Evolutionary conservation across 345 rosid species (phyloP).

Genomic region (Sisymbrium irio): DNA sequence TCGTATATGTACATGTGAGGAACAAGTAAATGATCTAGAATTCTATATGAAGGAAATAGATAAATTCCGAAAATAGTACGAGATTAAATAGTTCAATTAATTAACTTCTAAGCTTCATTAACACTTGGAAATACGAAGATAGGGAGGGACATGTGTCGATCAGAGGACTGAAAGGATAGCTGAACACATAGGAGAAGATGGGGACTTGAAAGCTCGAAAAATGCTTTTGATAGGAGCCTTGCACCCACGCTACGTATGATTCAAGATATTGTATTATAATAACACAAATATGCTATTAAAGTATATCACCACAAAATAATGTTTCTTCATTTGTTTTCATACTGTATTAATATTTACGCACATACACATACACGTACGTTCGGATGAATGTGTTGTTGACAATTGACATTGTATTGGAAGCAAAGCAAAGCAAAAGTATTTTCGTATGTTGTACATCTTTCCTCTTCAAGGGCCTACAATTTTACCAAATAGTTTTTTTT

Average conservation of each 20-base stretch:
- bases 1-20: background rate
- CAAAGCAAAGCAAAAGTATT: slow-evolving; percentile 43
- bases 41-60: background rate
- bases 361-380: background rate
- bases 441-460: slow-evolving; percentile 30
- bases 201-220: slow-evolving; percentile 31
- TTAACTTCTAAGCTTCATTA: slow-evolving; percentile 32
- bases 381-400: slow-evolving; percentile 3
- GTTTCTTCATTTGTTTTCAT: slow-evolving; percentile 4
- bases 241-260: slow-evolving; percentile 71
- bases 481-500: background rate
- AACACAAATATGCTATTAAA: background rate
- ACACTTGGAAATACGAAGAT: slow-evolving; percentile 5
- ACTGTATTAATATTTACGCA: background rate
- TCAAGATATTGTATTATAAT: slow-evolving; percentile 1
- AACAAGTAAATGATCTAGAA: background rate
- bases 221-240: slow-evolving; percentile 50
- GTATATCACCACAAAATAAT: background rate
- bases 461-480: slow-evolving; percentile 10
- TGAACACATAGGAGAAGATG: slow-evolving; percentile 27
- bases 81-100: slow-evolving; percentile 15
- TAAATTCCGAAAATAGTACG: background rate
- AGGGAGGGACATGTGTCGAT: slow-evolving; percentile 4
- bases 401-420: slow-evolving; percentile 46
- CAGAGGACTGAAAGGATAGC: slow-evolving; percentile 24